Evolutionary conservation across 2,329 filamentous ascomycete genomes (phyloP).

Genomic region (Claviceps maximensis): DNA sequence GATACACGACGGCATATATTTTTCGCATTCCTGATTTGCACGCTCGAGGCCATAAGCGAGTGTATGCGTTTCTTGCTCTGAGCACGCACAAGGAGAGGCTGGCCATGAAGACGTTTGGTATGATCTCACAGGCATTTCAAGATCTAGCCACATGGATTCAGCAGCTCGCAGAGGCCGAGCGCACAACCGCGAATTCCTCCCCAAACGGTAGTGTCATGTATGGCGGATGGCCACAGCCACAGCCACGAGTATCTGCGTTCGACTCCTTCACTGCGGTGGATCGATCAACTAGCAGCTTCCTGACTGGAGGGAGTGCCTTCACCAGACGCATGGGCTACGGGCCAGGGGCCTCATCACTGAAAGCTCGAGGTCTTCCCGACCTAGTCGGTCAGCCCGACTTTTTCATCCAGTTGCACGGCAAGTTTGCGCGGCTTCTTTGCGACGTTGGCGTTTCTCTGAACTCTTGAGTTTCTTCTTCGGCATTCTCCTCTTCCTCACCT

Average conservation of each 20-base stretch:
- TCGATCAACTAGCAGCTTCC: constrained; percentile 39
- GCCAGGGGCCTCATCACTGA: constrained; percentile 41
- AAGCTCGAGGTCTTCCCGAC: constrained; percentile 49
- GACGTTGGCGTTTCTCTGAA: constrained; percentile 43
- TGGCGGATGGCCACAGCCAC: constrained; percentile 19
- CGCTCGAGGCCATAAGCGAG: constrained; percentile 53
- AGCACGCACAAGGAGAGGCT: constrained; percentile 51
- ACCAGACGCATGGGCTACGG: constrained; percentile 44
- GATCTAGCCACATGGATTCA: constrained; percentile 54
- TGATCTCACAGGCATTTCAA: constrained; percentile 48
- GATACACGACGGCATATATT: constrained; percentile 58
- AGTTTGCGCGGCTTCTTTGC: constrained; percentile 49
- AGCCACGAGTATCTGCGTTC: constrained; percentile 14
- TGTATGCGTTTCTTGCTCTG: constrained; percentile 54
- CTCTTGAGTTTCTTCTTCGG: constrained; percentile 19
- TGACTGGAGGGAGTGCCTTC: constrained; percentile 42
- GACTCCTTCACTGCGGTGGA: constrained; percentile 21
- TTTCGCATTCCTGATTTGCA: constrained; percentile 57
- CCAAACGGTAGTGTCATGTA: constrained; percentile 27
- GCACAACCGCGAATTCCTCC: constrained; percentile 32
- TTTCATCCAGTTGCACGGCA: constrained; percentile 51
- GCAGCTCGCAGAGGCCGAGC: constrained; percentile 47
- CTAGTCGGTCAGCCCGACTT: constrained; percentile 54
- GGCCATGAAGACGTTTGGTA: constrained; percentile 53
- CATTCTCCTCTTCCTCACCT: background rate